Percentiles rank a stretch among this genome's conserved stretches.
Evolutionary conservation across 1,284 basidiomycete genomes (phyloP).

Genomic region (Mrakiaceae sp.): DNA sequence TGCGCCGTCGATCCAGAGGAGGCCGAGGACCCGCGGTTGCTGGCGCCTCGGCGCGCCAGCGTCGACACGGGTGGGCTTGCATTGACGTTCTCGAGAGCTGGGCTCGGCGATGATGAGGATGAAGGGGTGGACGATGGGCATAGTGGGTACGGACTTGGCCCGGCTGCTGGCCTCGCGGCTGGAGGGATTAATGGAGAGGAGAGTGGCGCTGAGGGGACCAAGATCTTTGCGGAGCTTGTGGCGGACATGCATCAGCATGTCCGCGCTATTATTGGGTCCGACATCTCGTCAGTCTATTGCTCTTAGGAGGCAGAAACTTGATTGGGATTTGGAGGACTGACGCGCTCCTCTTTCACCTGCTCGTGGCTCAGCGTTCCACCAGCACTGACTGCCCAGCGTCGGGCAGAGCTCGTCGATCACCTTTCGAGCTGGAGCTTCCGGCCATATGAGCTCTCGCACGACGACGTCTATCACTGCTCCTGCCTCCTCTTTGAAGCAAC

Average conservation of each 20-base stretch:
- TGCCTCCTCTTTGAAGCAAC: conserved; percentile 54
- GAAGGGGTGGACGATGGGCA: too few species aligned
- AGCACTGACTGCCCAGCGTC: conserved; percentile 31
- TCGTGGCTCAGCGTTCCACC: conserved; percentile 25
- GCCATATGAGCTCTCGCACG: conserved; percentile 63
- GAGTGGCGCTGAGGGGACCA: conserved; percentile 38
- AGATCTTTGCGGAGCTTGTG: conserved; percentile 59
- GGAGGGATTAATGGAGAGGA: neutral
- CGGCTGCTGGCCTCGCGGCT: too few species aligned
- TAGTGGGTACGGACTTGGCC: too few species aligned
- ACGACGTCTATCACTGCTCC: conserved; percentile 67
- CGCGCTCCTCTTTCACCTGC: conserved; percentile 3
- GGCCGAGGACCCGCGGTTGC: neutral
- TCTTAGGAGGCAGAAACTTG: too few species aligned
- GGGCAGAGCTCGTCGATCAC: conserved; percentile 43
- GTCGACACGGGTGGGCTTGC: conserved; percentile 5
- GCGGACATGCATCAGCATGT: conserved; percentile 73
- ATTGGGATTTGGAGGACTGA: neutral
- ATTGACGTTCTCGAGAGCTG: neutral
- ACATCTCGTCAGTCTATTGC: too few species aligned
- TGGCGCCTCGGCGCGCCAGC: neutral
- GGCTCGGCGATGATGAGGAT: neutral
- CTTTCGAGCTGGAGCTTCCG: conserved; percentile 77
- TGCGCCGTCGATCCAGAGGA: neutral
- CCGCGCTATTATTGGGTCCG: conserved; percentile 11